Evolutionary conservation across 2,329 filamentous ascomycete species (phyloP).

Genomic region (Penicillium sp.): DNA sequence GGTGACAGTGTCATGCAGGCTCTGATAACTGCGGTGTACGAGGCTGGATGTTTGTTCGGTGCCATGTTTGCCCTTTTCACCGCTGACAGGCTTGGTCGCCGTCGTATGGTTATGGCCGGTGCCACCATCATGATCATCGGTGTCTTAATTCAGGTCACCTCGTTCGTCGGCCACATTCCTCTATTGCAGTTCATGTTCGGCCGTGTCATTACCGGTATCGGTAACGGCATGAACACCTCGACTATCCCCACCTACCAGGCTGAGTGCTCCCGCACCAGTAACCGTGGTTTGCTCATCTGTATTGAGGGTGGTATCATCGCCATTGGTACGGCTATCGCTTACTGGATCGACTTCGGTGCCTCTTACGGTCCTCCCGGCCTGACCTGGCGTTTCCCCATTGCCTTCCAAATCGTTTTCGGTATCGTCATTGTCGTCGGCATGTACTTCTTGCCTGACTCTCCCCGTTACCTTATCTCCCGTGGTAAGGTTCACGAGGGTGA

Average conservation of each 20-base stretch:
- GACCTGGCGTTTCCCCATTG: slow-evolving; percentile 55
- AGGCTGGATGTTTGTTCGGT: slow-evolving; percentile 38
- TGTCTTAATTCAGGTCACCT: slow-evolving; percentile 40
- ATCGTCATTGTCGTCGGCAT: slow-evolving; percentile 47
- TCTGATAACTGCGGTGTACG: slow-evolving; percentile 34
- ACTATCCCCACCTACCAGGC: slow-evolving; percentile 58
- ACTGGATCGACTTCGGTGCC: slow-evolving; percentile 54
- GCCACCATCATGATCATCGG: slow-evolving; percentile 52
- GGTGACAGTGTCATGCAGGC: slow-evolving; percentile 42
- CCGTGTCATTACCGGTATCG: slow-evolving; percentile 54
- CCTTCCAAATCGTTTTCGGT: slow-evolving; percentile 54
- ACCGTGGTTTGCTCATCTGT: slow-evolving; percentile 62
- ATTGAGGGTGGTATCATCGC: slow-evolving; percentile 57
- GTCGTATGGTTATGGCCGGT: slow-evolving; percentile 56
- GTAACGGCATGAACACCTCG: slow-evolving; percentile 58
- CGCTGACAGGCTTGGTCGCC: slow-evolving; percentile 39
- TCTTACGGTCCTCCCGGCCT: slow-evolving; percentile 36
- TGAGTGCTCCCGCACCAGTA: slow-evolving; percentile 55
- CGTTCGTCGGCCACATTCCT: slow-evolving; percentile 32
- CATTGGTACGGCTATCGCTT: slow-evolving; percentile 53
- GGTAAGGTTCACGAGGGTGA: slow-evolving; percentile 50
- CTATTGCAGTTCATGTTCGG: slow-evolving; percentile 56
- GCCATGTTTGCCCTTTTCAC: slow-evolving; percentile 39
- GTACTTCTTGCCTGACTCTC: slow-evolving; percentile 47
- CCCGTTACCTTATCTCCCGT: slow-evolving; percentile 47